Conservation (phyloP, 2,329 filamentous ascomycete species). For the Paracorniculantispora psalliotae region DNA sequence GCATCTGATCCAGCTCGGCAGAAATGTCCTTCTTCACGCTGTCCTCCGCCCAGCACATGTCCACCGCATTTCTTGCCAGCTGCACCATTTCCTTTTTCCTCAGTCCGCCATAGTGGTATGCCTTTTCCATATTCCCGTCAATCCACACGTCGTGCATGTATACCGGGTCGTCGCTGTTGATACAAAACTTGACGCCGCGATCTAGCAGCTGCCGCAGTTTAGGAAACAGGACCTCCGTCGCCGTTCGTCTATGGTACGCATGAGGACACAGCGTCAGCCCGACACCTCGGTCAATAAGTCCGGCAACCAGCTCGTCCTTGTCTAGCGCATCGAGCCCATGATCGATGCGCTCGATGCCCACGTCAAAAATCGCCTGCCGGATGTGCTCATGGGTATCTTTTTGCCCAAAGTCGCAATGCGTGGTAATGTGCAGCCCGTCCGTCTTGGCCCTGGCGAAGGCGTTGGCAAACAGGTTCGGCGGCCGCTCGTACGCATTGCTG, state of each 20-base stretch:
- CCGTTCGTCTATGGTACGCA: slow-evolving; percentile 18
- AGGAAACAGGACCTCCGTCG: slow-evolving; percentile 45
- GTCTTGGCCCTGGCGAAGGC: slow-evolving; percentile 30
- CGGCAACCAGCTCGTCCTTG: slow-evolving; percentile 50
- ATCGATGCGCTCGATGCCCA: slow-evolving; percentile 63
- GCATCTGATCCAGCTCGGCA: slow-evolving; percentile 21
- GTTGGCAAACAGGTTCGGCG: slow-evolving; percentile 39
- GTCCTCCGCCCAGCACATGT: slow-evolving; percentile 41
- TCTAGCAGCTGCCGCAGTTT: slow-evolving; percentile 49
- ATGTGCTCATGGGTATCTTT: slow-evolving; percentile 49
- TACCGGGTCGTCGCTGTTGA: slow-evolving; percentile 68
- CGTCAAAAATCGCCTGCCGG: slow-evolving; percentile 52
- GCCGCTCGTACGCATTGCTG: slow-evolving; percentile 41
- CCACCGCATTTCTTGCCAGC: slow-evolving; percentile 38
- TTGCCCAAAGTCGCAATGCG: slow-evolving; percentile 48
- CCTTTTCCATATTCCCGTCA: slow-evolving; percentile 40
- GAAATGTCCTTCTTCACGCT: slow-evolving; percentile 29
- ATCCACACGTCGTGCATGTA: slow-evolving; percentile 62
- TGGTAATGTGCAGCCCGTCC: slow-evolving; percentile 41
- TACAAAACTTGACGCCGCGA: slow-evolving; percentile 58
- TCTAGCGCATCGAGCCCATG: slow-evolving; percentile 63
- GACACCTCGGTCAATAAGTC: slow-evolving; percentile 49
- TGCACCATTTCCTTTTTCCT: slow-evolving; percentile 37
- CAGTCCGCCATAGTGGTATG: slow-evolving; percentile 36
- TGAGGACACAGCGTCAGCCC: slow-evolving; percentile 64